Evolutionary conservation across 2,329 filamentous ascomycete genomes (phyloP), one percentile per base, ranked within the genome.

Genomic region (Aureobasidium sp.): DNA sequence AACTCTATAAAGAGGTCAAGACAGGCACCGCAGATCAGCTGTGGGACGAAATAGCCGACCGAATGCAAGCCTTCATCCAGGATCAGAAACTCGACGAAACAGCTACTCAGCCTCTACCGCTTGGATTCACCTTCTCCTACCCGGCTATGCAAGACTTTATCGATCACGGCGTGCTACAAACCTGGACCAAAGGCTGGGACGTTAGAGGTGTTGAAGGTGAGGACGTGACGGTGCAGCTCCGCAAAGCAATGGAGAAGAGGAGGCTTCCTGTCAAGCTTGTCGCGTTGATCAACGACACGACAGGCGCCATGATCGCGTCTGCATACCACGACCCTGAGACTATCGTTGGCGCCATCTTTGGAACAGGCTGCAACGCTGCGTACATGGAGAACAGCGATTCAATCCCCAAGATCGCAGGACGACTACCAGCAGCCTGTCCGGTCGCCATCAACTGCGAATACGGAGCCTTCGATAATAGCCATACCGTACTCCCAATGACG

Each of bases 401-500:
- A 6, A 89, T 96, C 66, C 89, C 89, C 64, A 96, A 96, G 79
- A 82, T 96, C 57, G 87, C 87, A 7, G 81, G 90, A 77, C 89
- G 90, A 70, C 80, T 95, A 31, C 87, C 89, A 22, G 76, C 86
- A 1, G 86, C 94, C 64, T 85, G 85, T 64, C 91, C 88, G 50
- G 95, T 97, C 84, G 92, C 91, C 53, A 97, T 97, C 79, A 97
- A 97, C 81, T 97, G 93, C 79, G 93, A 97, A 76, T 97, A 92
- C 84, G 93, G 93, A 65, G 92, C 93, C 37, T 97, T 97, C 71
- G 93, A 97, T 76, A 97, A 96, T 74, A 91, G 96, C 76, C 89
- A 94, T 78, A 82, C 87, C 69, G 88, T 97, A 59, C 86, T 97
- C 24, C 93, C 93, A 19, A 85, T 88, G 61, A 97, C 91, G 44